Base-by-base conservation (phyloP, 352 stramenopile species). In the Globisporangium paroecandrum region DNA sequence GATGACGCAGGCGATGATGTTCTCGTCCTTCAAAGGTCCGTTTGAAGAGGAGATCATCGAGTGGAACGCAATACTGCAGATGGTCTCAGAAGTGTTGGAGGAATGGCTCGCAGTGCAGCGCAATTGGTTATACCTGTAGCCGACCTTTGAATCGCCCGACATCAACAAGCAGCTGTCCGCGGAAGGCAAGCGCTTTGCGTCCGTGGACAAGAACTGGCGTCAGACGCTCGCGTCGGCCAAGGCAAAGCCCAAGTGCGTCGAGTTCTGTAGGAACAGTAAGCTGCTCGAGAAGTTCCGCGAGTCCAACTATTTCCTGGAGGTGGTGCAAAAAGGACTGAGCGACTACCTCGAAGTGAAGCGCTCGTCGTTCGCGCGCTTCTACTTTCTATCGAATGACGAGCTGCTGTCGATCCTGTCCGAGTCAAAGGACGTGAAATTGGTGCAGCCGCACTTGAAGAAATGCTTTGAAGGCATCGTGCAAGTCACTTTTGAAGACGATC, bases 1-100 rank as follows among this genome's bases (percentile, higher is more conserved):
- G 0, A 98, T 97, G 81, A 98, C 96, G 2, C 93, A 98, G 64
- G 94, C 93, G 7, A 98, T 99, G 95, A 95, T 97, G 78, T 98
- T 98, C 60, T 98, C 89, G 0, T 83, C 91, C 1, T 99, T 98
- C 71, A 99, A 98, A 70, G 91, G 91, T 0, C 94, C 94, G 0
- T 98, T 98, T 65, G 93, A 98, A 58, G 91, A 98, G 61, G 82
- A 95, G 18, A 98, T 98, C 74, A 77, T 89, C 1, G 88, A 97
- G 58, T 98, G 95, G 94, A 97, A 98, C 62, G 71, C 74, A 12
- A 97, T 86, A 13, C 77, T 98, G 2, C 88, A 94, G 68, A 76
- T 97, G 4, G 90, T 98, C 1, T 97, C 88, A 7, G 95, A 98
- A 59, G 89, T 98, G 0, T 58, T 98, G 10, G 95, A 98, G 68